phyloP scores from a whole-genome alignment of 257 asterid species.

The Nicotiana paniculata region DNA sequence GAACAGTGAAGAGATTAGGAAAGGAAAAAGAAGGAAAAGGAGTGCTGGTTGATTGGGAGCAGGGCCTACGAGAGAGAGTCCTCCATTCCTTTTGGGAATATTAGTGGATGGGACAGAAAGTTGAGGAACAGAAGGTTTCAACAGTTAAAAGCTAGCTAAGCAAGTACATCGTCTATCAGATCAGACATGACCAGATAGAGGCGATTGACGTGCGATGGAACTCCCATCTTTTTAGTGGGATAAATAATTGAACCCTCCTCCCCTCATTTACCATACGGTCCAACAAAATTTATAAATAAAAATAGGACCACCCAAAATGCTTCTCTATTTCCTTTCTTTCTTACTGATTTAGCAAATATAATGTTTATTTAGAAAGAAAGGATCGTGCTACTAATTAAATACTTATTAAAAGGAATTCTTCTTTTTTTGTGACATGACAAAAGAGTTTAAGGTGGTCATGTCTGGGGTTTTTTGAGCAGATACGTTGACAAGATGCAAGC shows the following conservation, averaged over 20 bases:
- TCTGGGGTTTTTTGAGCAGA: neutral
- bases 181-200: conserved; percentile 52
- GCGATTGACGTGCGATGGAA: conserved; percentile 47
- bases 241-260: conserved; percentile 16
- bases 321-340: neutral
- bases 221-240: conserved; percentile 37
- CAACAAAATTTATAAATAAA: neutral
- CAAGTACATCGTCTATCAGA: conserved; percentile 27
- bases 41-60: conserved; percentile 31
- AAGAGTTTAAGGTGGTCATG: neutral
- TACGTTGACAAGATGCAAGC: conserved; percentile 5
- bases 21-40: neutral
- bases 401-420: neutral
- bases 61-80: conserved; percentile 19
- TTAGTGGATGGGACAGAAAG: conserved; percentile 84
- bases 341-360: neutral
- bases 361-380: neutral
- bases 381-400: neutral
- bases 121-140: conserved; percentile 70
- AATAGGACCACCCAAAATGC: neutral
- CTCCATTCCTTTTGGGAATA: conserved; percentile 34
- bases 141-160: conserved; percentile 25
- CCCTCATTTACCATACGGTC: neutral
- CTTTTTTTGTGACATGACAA: neutral
- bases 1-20: conserved; percentile 11